Evolutionary conservation across 768 basidiomycete genomes (phyloP), one percentile per base, ranked within the genome.

Genomic region (Mycena chlorophos): DNA sequence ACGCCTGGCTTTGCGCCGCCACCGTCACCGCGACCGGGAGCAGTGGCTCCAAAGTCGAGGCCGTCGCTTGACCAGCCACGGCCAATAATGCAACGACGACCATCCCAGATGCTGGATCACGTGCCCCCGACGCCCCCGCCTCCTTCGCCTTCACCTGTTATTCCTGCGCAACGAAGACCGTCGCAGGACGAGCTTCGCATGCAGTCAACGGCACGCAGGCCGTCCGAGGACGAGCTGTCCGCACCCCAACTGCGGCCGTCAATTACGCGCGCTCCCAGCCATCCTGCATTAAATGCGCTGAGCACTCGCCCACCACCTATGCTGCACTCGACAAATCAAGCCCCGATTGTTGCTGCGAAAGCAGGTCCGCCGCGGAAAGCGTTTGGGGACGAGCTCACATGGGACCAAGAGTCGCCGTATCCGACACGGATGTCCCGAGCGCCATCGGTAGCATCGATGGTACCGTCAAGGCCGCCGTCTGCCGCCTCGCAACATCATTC

Each of bases 331-430:
- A 46, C 51, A 50, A 68, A 64, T 45, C 63, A 61, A 46, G 66
- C 65, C 28, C 76, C 76, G n/a, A 78, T 78, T 39, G 66, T 75
- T 45, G 70, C 74, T 25, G 67, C 76, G 25, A 70, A 76, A 64
- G 73, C 76, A 73, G 63, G 77, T 45, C 71, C 74, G 34, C 50
- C 63, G 25, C 66, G 71, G 63, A 61, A 68, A 16, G 63, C 63
- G 29, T 65, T 69, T 26, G 57, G 78, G 38, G 81, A 81, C 58
- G 76, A 78, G 19, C 73, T 89, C 52, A 79, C 82, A 47, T 87
- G 88, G 69, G 85, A 92, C 68, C 88, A 88, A 61, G 87, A 91
- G 59, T 82, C 85, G 1, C 84, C 82, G 22, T 88, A 88, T 69
- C 84, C 88, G 17, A 75, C 71, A 30, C 76, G 76, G 38, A 52